Conservation (phyloP, 441 rosid genomes). For the Brassica balearica region DNA sequence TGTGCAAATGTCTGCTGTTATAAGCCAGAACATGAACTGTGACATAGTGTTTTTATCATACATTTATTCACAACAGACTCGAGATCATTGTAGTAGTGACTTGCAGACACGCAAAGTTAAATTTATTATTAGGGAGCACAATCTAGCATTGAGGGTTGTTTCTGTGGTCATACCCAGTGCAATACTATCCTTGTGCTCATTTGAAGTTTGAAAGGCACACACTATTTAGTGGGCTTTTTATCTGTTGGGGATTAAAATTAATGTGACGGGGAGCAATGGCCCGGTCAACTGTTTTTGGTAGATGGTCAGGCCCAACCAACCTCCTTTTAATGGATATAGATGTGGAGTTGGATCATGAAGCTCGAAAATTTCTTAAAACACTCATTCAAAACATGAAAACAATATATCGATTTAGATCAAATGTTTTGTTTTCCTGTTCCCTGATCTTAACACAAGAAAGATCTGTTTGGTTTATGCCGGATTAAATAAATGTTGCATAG, state of each 20-base stretch:
- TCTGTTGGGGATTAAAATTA: not conserved
- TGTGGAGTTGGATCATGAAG: not conserved
- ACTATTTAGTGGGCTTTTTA: conserved; percentile 13
- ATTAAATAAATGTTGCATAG: not conserved
- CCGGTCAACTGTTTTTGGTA: not conserved
- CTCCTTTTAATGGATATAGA: too few species aligned
- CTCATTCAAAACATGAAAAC: not conserved
- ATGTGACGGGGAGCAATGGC: not conserved
- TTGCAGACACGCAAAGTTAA: not conserved
- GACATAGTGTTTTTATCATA: not conserved
- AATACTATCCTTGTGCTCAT: not conserved
- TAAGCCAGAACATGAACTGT: conserved; percentile 4
- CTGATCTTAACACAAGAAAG: conserved; percentile 5
- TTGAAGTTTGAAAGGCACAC: not conserved
- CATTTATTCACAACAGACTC: not conserved
- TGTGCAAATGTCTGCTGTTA: conserved; percentile 13
- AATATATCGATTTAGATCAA: not conserved
- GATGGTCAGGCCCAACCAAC: not conserved
- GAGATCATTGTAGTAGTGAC: not conserved
- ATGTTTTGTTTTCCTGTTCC: conserved; percentile 2
- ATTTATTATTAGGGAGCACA: conserved; percentile 8
- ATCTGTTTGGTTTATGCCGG: not conserved
- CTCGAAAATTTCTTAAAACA: not conserved
- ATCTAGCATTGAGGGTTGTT: not conserved
- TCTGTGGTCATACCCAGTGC: not conserved